phyloP scores from a whole-genome alignment of 805 yeast genomes.

The Wickerhamomyces queroliae region DNA sequence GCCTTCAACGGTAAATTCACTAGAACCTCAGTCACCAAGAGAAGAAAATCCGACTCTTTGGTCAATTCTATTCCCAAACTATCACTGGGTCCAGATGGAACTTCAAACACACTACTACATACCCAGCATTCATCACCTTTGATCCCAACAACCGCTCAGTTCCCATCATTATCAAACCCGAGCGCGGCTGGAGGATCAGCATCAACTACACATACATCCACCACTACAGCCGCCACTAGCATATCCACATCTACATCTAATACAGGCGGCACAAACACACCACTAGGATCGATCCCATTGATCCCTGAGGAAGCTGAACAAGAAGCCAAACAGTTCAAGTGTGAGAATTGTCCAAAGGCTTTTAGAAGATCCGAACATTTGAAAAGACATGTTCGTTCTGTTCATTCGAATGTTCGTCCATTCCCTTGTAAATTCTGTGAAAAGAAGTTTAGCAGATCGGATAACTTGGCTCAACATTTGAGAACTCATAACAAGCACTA shows the following conservation, averaged over 20 bases:
- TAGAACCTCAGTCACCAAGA: conserved; percentile 11
- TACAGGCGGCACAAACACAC: conserved; percentile 1
- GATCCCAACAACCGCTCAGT: too few species aligned
- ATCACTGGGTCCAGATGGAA: not conserved
- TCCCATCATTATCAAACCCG: too few species aligned
- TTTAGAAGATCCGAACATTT: conserved; percentile 74
- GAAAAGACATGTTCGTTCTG: conserved; percentile 65
- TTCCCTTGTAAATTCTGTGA: conserved; percentile 55
- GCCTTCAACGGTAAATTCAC: too few species aligned
- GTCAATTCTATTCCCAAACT: not conserved
- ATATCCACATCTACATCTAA: conserved; percentile 2
- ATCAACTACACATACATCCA: too few species aligned
- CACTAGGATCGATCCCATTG: not conserved
- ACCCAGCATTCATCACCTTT: not conserved
- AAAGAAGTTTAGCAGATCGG: conserved; percentile 60
- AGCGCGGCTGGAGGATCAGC: too few species aligned
- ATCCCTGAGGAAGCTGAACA: conserved; percentile 5
- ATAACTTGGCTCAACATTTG: conserved; percentile 61
- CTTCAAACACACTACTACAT: conserved; percentile 3
- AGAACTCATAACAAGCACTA: conserved; percentile 39
- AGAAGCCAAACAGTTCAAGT: conserved; percentile 52
- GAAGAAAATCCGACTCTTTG: conserved; percentile 20
- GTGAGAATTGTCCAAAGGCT: conserved; percentile 55
- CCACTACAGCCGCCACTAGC: not conserved
- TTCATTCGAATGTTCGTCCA: conserved; percentile 70